Evolutionary conservation across 1,284 basidiomycete genomes (phyloP).

Genomic region (Ganoderma lingzhi): DNA sequence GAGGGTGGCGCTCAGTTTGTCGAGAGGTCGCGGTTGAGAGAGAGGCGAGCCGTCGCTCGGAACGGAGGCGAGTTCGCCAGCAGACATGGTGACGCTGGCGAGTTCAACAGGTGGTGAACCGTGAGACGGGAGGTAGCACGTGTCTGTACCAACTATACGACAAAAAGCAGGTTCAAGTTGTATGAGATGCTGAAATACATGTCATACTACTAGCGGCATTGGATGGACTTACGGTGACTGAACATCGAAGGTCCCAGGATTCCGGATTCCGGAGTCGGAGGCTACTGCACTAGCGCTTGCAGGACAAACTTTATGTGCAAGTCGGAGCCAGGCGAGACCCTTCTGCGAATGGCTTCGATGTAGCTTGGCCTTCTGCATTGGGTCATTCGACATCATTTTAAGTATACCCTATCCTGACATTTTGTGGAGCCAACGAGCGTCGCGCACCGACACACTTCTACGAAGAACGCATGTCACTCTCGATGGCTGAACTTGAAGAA

Average conservation of each 20-base stretch:
- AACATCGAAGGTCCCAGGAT: not conserved
- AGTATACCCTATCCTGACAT: too few relatives aligned
- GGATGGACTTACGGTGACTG: not conserved
- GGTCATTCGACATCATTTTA: slow-evolving; percentile 1
- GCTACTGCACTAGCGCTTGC: not conserved
- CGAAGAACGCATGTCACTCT: not conserved
- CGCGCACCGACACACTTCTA: not conserved
- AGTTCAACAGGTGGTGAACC: not conserved
- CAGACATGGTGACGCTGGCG: not conserved
- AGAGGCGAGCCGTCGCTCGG: not conserved
- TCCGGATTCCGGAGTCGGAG: not conserved
- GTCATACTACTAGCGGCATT: not conserved
- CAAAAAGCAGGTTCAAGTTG: too few relatives aligned
- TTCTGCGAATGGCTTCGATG: not conserved
- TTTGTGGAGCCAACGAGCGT: too few relatives aligned
- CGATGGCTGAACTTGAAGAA: not conserved
- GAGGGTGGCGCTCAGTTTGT: not conserved
- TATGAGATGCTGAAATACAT: not conserved
- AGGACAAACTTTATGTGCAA: not conserved
- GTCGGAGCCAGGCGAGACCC: not conserved
- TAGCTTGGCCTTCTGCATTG: slow-evolving; percentile 8
- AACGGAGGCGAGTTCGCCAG: not conserved
- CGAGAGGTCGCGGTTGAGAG: not conserved
- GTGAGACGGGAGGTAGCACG: not conserved
- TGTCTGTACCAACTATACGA: not conserved